phyloP scores from a whole-genome alignment of 108 stramenopile species.

The Discostella stelligeroides region DNA sequence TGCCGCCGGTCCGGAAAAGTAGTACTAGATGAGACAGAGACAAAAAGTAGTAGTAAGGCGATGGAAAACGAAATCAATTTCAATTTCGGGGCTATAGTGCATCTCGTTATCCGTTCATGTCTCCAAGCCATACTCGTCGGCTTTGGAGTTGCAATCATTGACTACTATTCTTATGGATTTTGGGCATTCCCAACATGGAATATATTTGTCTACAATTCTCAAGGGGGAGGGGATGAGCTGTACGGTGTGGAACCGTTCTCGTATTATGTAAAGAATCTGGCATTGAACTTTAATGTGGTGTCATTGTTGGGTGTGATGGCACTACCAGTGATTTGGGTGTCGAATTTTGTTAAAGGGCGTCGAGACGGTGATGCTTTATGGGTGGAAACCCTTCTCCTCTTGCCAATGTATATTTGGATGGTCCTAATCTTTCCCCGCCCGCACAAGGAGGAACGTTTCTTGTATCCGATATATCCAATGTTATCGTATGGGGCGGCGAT shows the following conservation, averaged over 20 bases:
- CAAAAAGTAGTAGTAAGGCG: not conserved
- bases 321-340: no score
- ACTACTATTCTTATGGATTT: constrained; percentile 62
- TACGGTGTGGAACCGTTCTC: no score
- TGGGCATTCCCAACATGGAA: constrained; percentile 70
- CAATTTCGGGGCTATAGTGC: not conserved
- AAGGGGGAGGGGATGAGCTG: constrained; percentile 89
- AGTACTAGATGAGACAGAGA: not conserved
- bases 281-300: no score
- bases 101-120: constrained; percentile 32
- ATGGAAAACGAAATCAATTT: not conserved
- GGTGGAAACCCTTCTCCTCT: constrained; percentile 85
- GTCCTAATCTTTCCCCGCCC: constrained; percentile 82
- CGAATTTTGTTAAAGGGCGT: no score
- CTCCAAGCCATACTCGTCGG: constrained; percentile 54
- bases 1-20: not conserved
- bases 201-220: constrained; percentile 82
- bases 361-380: constrained; percentile 91
- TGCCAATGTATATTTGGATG: constrained; percentile 85
- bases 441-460: constrained; percentile 97
- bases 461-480: constrained; percentile 91
- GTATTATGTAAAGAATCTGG: no score
- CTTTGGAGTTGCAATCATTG: constrained; percentile 60
- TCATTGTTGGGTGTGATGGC: no score
- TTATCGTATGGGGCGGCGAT: constrained; percentile 60